These are phyloP conservation scores for Fusarium coffeatum DNA, from an alignment of 2,329 filamentous ascomycete species.

Conservation along the genomic window DNA sequence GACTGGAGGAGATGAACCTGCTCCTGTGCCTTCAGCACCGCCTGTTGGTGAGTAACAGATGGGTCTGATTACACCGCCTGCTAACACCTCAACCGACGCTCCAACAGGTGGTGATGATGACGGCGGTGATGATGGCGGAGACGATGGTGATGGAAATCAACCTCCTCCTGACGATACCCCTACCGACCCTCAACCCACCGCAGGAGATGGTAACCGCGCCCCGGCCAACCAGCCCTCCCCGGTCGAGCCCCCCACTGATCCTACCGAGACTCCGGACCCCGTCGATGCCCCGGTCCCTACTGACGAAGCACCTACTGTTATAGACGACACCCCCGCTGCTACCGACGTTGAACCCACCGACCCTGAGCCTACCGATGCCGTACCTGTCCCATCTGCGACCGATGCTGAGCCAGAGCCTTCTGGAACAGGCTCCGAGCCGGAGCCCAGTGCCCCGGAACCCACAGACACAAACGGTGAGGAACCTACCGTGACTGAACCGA, in stretches of 20 bases:
- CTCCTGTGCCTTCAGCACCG: neutral
- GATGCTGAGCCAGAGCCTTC: neutral
- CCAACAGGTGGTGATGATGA: neutral
- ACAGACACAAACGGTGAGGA: constrained; percentile 22
- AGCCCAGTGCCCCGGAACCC: neutral
- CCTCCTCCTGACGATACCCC: neutral
- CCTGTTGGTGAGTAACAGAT: neutral
- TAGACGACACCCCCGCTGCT: neutral
- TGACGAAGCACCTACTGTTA: neutral
- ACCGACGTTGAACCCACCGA: neutral
- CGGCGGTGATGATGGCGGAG: neutral
- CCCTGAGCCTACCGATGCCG: neutral
- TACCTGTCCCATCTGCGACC: neutral
- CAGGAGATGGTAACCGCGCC: neutral
- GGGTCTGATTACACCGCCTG: accelerated
- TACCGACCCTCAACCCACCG: neutral
- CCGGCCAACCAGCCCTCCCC: neutral
- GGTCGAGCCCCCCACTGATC: neutral
- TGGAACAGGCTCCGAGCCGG: neutral
- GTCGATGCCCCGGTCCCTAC: neutral
- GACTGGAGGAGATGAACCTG: neutral
- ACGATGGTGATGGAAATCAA: neutral
- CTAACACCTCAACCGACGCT: neutral
- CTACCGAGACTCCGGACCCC: neutral
- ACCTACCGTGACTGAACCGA: neutral